These are phyloP conservation scores for Iris pallida DNA, from an alignment of 116 monocot genomes.

Conservation along the genomic window DNA sequence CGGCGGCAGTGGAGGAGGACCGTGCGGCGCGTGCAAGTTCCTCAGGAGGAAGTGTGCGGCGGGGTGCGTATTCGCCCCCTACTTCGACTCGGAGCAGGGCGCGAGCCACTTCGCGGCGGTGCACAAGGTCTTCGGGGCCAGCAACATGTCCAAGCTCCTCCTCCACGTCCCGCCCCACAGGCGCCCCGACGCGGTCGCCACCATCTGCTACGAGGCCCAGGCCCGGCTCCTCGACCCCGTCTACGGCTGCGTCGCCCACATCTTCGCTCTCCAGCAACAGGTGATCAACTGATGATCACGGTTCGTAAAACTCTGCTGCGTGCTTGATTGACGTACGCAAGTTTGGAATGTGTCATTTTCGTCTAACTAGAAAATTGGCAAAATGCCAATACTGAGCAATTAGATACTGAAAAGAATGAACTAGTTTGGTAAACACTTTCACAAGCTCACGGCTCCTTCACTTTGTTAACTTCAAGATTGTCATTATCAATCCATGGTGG, in stretches of 20 bases:
- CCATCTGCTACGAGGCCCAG: constrained; percentile 84
- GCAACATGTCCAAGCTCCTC: constrained; percentile 95
- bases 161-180: constrained; percentile 64
- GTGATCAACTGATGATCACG: constrained; percentile 4
- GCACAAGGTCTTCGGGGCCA: constrained; percentile 97
- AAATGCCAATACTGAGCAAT: no score
- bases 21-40: constrained; percentile 90
- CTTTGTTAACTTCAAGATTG: no score
- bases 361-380: not conserved
- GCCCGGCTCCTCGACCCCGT: constrained; percentile 80
- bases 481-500: no score
- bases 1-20: constrained; percentile 40
- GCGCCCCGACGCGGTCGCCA: constrained; percentile 73
- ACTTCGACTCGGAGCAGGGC: constrained; percentile 78
- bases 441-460: no score
- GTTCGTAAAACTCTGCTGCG: not conserved
- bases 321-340: not conserved
- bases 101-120: constrained; percentile 82
- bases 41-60: constrained; percentile 70
- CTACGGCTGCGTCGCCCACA: constrained; percentile 85
- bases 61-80: constrained; percentile 81
- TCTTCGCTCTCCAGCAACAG: constrained; percentile 83
- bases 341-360: not conserved
- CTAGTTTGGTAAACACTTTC: no score
- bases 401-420: no score